Percentiles rank a stretch among this genome's conserved stretches.
Conservation (phyloP, 2,329 filamentous ascomycete species). For the Cladophialophora psammophila region DNA sequence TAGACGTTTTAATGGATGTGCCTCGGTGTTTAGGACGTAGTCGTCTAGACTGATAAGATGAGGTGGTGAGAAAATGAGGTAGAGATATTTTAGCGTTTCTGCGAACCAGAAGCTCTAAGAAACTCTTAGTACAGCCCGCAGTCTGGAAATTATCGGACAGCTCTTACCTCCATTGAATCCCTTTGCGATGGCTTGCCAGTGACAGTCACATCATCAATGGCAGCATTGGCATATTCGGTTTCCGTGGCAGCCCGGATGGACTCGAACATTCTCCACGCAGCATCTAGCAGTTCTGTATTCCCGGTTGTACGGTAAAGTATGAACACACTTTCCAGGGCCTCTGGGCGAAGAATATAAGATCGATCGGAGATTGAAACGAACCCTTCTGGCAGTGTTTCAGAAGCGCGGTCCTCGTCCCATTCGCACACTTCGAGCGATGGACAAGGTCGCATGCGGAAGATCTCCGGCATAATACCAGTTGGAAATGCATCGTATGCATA, state of each 20-base stretch:
- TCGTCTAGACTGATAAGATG: conserved; percentile 53
- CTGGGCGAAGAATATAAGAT: conserved; percentile 63
- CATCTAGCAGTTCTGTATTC: conserved; percentile 75
- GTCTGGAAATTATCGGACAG: not conserved
- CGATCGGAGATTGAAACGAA: conserved; percentile 29
- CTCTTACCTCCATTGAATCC: conserved; percentile 8
- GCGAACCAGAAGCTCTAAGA: conserved; percentile 12
- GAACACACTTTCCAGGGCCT: conserved; percentile 88
- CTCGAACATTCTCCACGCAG: conserved; percentile 86
- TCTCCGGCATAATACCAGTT: conserved; percentile 63
- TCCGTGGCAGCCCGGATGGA: conserved; percentile 71
- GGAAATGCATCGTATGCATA: conserved; percentile 61
- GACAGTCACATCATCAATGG: conserved; percentile 63
- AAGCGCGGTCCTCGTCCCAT: conserved; percentile 46
- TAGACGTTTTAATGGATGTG: conserved; percentile 46
- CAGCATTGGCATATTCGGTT: conserved; percentile 72
- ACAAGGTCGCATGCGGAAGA: conserved; percentile 54
- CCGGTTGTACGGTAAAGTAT: conserved; percentile 91
- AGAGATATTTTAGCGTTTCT: conserved; percentile 56
- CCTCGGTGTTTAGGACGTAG: conserved; percentile 55
- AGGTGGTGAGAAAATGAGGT: conserved; percentile 51
- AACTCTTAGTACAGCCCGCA: not conserved
- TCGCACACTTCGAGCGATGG: conserved; percentile 45
- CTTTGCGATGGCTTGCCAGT: not conserved
- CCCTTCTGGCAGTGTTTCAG: conserved; percentile 35